Evolutionary conservation across 441 rosid genomes (phyloP).

Genomic region (Corymbia citriodora): DNA sequence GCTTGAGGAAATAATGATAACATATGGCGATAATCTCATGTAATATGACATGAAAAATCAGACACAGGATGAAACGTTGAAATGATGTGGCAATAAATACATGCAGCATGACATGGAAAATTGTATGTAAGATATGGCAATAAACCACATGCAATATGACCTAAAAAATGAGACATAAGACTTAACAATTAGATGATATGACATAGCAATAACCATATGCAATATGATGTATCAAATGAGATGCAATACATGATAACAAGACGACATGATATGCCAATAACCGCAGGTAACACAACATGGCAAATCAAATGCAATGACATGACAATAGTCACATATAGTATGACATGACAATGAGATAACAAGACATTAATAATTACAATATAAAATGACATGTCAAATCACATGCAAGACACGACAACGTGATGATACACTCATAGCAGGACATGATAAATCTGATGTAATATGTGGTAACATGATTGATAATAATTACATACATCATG

Average conservation of each 20-base stretch:
- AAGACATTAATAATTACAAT: not conserved
- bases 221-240: not conserved
- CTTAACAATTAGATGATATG: not conserved
- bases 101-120: not conserved
- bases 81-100: not conserved
- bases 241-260: not conserved
- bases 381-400: too few relatives aligned
- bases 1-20: too few relatives aligned
- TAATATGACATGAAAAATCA: not conserved
- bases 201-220: not conserved
- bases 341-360: not conserved
- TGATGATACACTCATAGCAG: not conserved
- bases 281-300: not conserved
- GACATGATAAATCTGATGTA: too few relatives aligned
- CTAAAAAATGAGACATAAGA: not conserved
- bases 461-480: not conserved
- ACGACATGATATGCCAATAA: too few relatives aligned
- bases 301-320: not conserved
- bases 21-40: too few relatives aligned
- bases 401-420: rapidly evolving
- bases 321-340: rapidly evolving
- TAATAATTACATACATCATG: too few relatives aligned
- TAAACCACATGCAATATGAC: not conserved
- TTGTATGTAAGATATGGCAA: not conserved
- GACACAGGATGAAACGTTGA: not conserved